phyloP scores from a whole-genome alignment of 768 basidiomycete genomes.

The Gymnopilus junonius region DNA sequence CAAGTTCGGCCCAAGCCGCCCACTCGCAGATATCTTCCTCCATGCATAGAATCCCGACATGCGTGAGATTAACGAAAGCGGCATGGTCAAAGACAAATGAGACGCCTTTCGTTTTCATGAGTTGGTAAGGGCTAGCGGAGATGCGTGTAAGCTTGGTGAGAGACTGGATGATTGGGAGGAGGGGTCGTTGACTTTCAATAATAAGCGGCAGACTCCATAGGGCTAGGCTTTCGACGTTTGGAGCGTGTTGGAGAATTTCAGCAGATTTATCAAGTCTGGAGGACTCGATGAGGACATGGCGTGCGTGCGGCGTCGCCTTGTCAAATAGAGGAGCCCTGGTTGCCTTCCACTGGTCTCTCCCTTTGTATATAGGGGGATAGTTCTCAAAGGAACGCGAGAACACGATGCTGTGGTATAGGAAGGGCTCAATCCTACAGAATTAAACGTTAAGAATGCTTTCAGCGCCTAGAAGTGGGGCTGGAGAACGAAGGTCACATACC shows the following conservation, averaged over 20 bases:
- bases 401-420: background rate
- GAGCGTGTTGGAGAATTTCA: background rate
- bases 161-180: background rate
- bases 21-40: background rate
- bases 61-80: background rate
- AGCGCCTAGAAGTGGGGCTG: background rate
- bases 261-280: background rate
- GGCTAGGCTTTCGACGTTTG: background rate
- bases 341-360: background rate
- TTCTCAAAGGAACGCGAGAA: background rate
- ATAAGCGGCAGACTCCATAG: background rate
- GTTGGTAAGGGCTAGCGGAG: background rate
- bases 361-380: background rate
- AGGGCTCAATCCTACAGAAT: background rate
- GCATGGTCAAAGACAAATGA: background rate
- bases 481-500: background rate
- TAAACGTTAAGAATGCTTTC: background rate
- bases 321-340: background rate
- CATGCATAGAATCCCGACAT: background rate
- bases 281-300: background rate
- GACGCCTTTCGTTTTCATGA: background rate
- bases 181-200: background rate
- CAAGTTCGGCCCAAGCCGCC: background rate
- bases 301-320: background rate
- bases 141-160: background rate